Evolutionary conservation across 306 rosid species (phyloP), one percentile per base, ranked within the genome.

Genomic region (Gynostemma pentaphyllum): DNA sequence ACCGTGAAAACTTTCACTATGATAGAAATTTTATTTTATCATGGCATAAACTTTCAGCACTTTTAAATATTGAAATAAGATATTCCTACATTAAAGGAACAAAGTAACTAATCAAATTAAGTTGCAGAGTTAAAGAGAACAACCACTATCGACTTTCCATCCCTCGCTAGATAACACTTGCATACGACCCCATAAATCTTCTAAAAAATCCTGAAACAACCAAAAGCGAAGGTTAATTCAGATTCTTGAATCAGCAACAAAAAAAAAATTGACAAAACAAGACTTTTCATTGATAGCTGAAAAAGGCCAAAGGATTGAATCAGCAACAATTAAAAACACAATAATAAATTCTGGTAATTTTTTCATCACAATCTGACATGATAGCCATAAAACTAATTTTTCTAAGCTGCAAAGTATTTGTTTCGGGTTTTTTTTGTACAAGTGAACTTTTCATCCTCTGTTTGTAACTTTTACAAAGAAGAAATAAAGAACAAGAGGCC

Each of bases 141-240:
- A 46, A 92, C 99, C 99, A 67, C 99, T 92, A 19, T 88, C 99
- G 77, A 92, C 94, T 82, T 88, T 88, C 96, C 95, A 92, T 41
- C 90, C 99, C 60, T 78, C 78, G 70, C 67, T 76, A 60, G 96
- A 78, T 64, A 92, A 76, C 57, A 26, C 76, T 68, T 84, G 89
- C 54, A 92, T 66, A 53, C 86, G 95, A 48, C 77, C 86, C 96
- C 96, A 92, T 27, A 92, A 78, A 79, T 92, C 99, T 76, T 92
- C 99, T 82, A 92, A 75, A 65, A 92, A 92, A 75, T 92, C 96
- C 99, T 92, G 77, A 73, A 76, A 21, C 7, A 57, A 63, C 45
- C 28, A 52, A 54, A 62, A 59, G 46, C 34, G 45, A 40, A 3
- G 8, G 55, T 69, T 5, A 55, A 52, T 12, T n/a, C n/a, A n/a